Evolutionary conservation across 2,329 filamentous ascomycete genomes (phyloP).

Genomic region (Diaporthe sp.): DNA sequence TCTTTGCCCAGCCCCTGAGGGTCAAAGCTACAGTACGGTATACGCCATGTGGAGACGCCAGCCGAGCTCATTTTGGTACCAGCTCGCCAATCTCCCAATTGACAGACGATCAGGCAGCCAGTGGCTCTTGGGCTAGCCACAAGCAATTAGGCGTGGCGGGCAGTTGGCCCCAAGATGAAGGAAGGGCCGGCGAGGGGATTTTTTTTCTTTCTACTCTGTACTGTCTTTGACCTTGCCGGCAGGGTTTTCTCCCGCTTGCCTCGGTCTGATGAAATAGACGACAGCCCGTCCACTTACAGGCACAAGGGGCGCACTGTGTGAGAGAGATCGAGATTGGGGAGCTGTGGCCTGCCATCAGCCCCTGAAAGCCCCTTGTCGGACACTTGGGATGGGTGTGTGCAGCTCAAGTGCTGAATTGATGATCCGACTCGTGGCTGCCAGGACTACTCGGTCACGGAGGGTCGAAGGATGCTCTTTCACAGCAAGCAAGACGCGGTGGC

Average conservation of each 20-base stretch:
- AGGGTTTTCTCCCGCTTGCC: constrained; percentile 10
- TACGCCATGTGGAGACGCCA: constrained; percentile 30
- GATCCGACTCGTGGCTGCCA: constrained; percentile 6
- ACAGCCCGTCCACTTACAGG: too few relatives aligned
- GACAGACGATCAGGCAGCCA: constrained; percentile 15
- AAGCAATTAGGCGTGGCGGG: constrained; percentile 16
- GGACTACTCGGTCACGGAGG: background rate
- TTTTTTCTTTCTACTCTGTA: background rate
- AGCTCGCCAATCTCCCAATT: constrained; percentile 30
- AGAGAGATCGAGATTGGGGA: constrained; percentile 8
- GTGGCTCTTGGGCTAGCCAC: constrained; percentile 13
- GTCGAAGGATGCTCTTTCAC: background rate
- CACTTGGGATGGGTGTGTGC: background rate
- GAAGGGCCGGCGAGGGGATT: background rate
- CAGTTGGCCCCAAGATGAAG: background rate
- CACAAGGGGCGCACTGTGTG: background rate
- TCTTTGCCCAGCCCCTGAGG: constrained; percentile 19
- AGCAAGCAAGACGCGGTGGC: background rate
- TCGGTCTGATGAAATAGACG: background rate
- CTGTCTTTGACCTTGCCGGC: background rate
- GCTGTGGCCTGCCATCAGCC: background rate
- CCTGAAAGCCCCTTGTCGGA: constrained; percentile 26
- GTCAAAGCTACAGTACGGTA: constrained; percentile 21
- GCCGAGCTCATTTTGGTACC: constrained; percentile 19
- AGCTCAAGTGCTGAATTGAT: background rate